Percentiles rank a stretch among this genome's conserved stretches.
These are phyloP conservation scores for Citrullus mucosospermus DNA, from an alignment of 306 rosid species.

Conservation along the genomic window DNA sequence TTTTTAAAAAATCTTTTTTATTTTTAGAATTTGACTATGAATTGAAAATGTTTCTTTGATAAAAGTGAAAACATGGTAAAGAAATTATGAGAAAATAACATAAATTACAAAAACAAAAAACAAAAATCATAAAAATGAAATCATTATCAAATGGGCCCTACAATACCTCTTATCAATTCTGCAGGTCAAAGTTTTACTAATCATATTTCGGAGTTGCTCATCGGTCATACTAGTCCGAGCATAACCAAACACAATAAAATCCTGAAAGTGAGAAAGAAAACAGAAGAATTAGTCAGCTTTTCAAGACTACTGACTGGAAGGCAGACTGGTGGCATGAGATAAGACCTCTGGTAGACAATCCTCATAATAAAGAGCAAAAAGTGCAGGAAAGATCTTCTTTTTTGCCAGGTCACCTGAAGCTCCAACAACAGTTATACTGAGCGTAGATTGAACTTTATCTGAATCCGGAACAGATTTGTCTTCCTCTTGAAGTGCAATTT, in stretches of 20 bases:
- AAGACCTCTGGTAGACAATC: slow-evolving; percentile 77
- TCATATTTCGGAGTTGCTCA: slow-evolving; percentile 69
- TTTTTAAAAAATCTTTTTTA: too few species aligned
- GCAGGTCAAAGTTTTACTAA: slow-evolving; percentile 81
- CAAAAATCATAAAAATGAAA: too few species aligned
- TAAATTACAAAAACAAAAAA: too few species aligned
- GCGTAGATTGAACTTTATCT: slow-evolving; percentile 34
- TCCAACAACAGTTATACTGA: slow-evolving; percentile 84
- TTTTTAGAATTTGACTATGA: too few species aligned
- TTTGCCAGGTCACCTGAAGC: slow-evolving; percentile 99
- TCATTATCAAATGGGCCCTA: not conserved
- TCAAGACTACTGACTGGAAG: slow-evolving; percentile 1
- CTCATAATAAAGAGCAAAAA: slow-evolving; percentile 87
- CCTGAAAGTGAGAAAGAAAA: slow-evolving; percentile 32
- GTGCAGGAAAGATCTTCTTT: slow-evolving; percentile 95
- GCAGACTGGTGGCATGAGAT: not conserved
- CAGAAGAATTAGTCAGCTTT: not conserved
- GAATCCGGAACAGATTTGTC: slow-evolving; percentile 31
- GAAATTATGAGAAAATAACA: too few species aligned
- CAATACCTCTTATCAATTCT: slow-evolving; percentile 76
- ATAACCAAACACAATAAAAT: slow-evolving; percentile 65
- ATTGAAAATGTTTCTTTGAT: too few species aligned
- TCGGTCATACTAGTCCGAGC: slow-evolving; percentile 74
- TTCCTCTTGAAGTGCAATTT: slow-evolving; percentile 18
- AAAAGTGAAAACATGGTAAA: too few species aligned